These are phyloP conservation scores for Sclerotiophoma versabilis DNA, from an alignment of 2,329 filamentous ascomycete genomes.

Conservation along the genomic window DNA sequence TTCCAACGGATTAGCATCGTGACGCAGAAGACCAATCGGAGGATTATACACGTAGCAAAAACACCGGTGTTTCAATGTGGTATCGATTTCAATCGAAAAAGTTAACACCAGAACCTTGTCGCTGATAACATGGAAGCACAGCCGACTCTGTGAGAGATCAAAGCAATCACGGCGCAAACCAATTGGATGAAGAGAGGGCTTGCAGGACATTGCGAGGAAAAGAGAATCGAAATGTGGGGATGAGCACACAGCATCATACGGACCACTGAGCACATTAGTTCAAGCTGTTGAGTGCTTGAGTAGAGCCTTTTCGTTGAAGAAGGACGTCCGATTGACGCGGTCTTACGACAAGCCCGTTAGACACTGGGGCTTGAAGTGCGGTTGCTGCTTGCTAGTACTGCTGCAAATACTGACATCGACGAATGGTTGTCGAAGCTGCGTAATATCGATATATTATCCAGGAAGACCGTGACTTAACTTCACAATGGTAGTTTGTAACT, in stretches of 20 bases:
- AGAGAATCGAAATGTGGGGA: background rate
- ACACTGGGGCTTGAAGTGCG: constrained; percentile 14
- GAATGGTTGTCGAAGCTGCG: background rate
- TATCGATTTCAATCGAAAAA: background rate
- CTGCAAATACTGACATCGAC: constrained; percentile 3
- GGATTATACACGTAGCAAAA: too few species aligned
- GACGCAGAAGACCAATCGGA: too few species aligned
- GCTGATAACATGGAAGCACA: background rate
- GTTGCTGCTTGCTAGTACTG: constrained; percentile 15
- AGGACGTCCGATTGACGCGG: constrained; percentile 8
- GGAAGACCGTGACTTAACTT: background rate
- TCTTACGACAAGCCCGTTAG: constrained; percentile 9
- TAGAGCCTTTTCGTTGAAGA: constrained; percentile 13
- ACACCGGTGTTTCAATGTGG: too few species aligned
- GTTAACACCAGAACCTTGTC: background rate
- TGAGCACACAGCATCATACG: background rate
- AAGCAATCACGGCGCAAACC: constrained; percentile 10
- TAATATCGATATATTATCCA: background rate
- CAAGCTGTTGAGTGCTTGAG: constrained; percentile 20
- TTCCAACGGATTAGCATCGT: too few species aligned
- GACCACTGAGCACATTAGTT: constrained; percentile 9
- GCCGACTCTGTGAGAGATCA: constrained; percentile 20
- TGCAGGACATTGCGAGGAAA: constrained; percentile 10
- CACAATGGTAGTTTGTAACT: background rate
- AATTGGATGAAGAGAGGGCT: constrained; percentile 15